Conservation (phyloP, 257 asterid species). For the Solanum appendiculatum region DNA sequence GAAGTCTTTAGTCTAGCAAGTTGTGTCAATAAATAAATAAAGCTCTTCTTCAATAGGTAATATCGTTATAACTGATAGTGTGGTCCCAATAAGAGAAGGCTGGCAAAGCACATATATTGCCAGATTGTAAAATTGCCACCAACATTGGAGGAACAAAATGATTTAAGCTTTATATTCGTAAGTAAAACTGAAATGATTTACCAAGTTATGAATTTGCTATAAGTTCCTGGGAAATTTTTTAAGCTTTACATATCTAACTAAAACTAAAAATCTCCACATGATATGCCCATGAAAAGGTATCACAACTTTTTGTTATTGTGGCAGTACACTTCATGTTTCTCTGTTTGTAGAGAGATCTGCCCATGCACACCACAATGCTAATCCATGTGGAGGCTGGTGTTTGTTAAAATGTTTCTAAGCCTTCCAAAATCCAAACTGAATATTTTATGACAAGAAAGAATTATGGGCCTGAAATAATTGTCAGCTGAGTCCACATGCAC, state of each 20-base stretch:
- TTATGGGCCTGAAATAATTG: neutral
- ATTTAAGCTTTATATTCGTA: neutral
- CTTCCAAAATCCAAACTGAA: neutral
- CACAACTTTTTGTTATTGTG: neutral
- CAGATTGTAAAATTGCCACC: neutral
- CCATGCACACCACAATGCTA: neutral
- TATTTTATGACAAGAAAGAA: neutral
- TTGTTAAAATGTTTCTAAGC: neutral
- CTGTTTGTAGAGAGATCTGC: neutral
- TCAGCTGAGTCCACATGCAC: neutral
- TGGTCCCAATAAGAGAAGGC: neutral
- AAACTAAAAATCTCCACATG: neutral
- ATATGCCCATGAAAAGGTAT: neutral
- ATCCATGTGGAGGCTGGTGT: neutral
- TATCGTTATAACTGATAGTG: neutral
- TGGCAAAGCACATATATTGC: neutral
- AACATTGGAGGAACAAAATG: neutral
- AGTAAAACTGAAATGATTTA: neutral
- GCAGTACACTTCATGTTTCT: neutral
- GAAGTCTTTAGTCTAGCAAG: neutral
- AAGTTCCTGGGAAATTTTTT: neutral
- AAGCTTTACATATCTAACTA: neutral
- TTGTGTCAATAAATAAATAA: neutral
- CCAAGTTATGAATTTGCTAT: neutral
- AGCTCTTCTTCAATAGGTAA: neutral